phyloP scores from a whole-genome alignment of 768 basidiomycete species.

The Piloderma croceum region DNA sequence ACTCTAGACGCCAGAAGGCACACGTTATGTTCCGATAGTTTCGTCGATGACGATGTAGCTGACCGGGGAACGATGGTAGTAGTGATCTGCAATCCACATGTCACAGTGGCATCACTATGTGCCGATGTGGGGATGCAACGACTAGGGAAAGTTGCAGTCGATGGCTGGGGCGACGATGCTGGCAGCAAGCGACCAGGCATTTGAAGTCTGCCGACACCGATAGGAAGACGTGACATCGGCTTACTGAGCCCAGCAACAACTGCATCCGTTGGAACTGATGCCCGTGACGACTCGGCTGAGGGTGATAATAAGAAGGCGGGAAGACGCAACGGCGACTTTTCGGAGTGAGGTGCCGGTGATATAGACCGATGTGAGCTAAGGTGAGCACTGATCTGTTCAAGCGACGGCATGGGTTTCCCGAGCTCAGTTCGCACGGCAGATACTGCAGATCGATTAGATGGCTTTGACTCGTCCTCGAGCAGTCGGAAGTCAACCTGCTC shows the following conservation, averaged over 20 bases:
- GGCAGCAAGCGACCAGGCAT: slow-evolving; percentile 33
- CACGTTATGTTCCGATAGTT: slow-evolving; percentile 51
- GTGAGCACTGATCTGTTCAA: slow-evolving; percentile 72
- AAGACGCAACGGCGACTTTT: slow-evolving; percentile 15
- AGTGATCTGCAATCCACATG: slow-evolving; percentile 42
- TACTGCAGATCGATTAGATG: slow-evolving; percentile 8
- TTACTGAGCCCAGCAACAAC: too few relatives aligned
- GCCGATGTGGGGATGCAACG: slow-evolving; percentile 34
- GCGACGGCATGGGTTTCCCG: slow-evolving; percentile 48
- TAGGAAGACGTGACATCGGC: slow-evolving; percentile 20
- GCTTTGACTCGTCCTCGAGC: slow-evolving; percentile 24
- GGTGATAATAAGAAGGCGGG: slow-evolving; percentile 35
- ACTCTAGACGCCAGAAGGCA: slow-evolving; percentile 48
- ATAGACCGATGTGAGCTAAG: slow-evolving; percentile 35
- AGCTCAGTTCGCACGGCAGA: slow-evolving; percentile 7
- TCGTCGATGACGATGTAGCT: slow-evolving; percentile 34
- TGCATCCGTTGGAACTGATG: too few relatives aligned
- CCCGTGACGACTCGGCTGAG: too few relatives aligned
- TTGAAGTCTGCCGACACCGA: slow-evolving; percentile 38
- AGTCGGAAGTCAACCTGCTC: slow-evolving; percentile 63
- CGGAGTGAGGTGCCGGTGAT: slow-evolving; percentile 14
- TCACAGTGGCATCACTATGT: too few relatives aligned
- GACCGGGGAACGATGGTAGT: slow-evolving; percentile 45
- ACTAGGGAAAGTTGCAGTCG: slow-evolving; percentile 21
- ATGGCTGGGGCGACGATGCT: slow-evolving; percentile 14